phyloP scores from a whole-genome alignment of 2,329 filamentous ascomycete species.

The Talaromyces amestolkiae region DNA sequence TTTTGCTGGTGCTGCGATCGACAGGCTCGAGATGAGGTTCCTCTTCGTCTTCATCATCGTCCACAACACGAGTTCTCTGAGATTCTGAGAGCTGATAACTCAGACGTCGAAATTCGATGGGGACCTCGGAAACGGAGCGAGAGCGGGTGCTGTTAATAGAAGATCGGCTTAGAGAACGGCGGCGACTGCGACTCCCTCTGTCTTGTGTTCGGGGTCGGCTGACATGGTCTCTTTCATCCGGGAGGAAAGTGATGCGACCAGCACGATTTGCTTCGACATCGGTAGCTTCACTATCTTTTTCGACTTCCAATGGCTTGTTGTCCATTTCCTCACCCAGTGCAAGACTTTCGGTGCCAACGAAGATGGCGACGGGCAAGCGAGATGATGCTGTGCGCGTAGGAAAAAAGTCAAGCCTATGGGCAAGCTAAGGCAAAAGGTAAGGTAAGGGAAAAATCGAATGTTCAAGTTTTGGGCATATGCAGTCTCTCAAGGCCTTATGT shows the following conservation, averaged over 20 bases:
- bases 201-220: not conserved
- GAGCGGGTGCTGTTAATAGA: constrained; percentile 19
- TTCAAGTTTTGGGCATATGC: not conserved
- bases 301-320: constrained; percentile 4
- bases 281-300: not conserved
- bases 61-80: constrained; percentile 27
- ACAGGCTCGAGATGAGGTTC: constrained; percentile 11
- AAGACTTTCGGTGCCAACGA: not conserved
- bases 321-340: not conserved
- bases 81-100: constrained; percentile 42
- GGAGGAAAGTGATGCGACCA: constrained; percentile 15
- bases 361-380: not conserved
- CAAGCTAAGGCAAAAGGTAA: not conserved
- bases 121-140: constrained; percentile 27
- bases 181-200: not conserved
- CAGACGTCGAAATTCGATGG: constrained; percentile 40
- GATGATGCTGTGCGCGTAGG: not conserved
- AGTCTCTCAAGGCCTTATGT: not conserved
- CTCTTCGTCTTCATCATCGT: constrained; percentile 28
- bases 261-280: constrained; percentile 4
- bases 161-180: constrained; percentile 7
- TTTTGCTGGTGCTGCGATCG: constrained; percentile 36
- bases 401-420: not conserved
- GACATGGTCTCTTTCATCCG: constrained; percentile 11
- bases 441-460: too few species aligned